Evolutionary conservation across 306 rosid species (phyloP).

Genomic region (Vigna angularis): DNA sequence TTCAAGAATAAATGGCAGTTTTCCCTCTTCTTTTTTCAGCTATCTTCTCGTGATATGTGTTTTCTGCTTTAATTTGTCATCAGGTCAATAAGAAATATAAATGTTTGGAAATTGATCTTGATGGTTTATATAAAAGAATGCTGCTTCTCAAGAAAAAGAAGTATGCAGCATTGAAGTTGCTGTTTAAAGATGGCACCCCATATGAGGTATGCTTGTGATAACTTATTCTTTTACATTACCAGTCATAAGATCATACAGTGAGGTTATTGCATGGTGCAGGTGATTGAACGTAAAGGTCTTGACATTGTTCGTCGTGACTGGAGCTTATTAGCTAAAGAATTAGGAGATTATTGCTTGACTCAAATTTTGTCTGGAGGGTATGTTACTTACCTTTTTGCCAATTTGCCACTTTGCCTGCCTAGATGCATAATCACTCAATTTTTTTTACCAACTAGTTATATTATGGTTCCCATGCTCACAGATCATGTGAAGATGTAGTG

Average conservation of each 20-base stretch:
- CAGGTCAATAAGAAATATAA: conserved; percentile 94
- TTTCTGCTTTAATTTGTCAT: conserved; percentile 41
- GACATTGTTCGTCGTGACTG: conserved; percentile 99
- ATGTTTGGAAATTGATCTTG: conserved; percentile 95
- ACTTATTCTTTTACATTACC: conserved; percentile 15
- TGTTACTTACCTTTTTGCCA: conserved; percentile 35
- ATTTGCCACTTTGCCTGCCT: conserved; percentile 26
- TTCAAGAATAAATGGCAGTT: conserved; percentile 16
- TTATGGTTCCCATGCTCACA: conserved; percentile 35
- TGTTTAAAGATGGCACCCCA: conserved; percentile 68
- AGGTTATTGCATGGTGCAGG: conserved; percentile 56
- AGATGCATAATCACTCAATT: neutral
- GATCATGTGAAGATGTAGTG: conserved; percentile 93
- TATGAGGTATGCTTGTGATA: conserved; percentile 69
- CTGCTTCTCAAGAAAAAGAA: conserved; percentile 97
- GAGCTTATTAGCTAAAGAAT: conserved; percentile 92
- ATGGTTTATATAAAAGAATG: conserved; percentile 97
- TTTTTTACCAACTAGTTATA: conserved; percentile 16
- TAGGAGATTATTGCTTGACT: conserved; percentile 90
- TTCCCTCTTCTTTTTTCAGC: conserved; percentile 28
- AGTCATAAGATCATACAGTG: conserved; percentile 25
- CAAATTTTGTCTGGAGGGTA: conserved; percentile 98
- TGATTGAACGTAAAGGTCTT: conserved; percentile 98
- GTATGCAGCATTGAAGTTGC: conserved; percentile 95
- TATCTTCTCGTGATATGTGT: conserved; percentile 22